Percentiles rank a stretch among this genome's conserved stretches.
phyloP scores from a whole-genome alignment of 1,284 basidiomycete species.

The Coriolopsis trogii region DNA sequence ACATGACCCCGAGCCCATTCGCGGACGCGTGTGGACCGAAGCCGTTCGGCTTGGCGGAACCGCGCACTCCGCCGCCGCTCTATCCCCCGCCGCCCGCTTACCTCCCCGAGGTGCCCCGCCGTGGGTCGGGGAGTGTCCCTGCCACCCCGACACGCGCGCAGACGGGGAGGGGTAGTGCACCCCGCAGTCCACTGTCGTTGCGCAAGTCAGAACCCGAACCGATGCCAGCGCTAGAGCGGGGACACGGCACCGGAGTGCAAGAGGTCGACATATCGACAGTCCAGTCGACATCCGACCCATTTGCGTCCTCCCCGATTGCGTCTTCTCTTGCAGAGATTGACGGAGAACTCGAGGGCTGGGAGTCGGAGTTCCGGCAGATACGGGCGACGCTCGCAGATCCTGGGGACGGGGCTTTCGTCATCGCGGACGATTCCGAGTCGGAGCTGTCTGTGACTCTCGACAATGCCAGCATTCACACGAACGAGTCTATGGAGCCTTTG shows the following conservation, averaged over 20 bases:
- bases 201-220: too few species aligned
- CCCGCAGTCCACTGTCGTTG: background rate
- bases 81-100: constrained; percentile 27
- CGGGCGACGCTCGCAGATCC: background rate
- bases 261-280: too few species aligned
- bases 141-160: constrained; percentile 5
- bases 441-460: constrained; percentile 12
- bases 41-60: too few species aligned
- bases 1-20: background rate
- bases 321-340: constrained; percentile 20
- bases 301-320: constrained; percentile 14
- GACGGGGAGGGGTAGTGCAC: too few species aligned
- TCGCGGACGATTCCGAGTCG: constrained; percentile 13
- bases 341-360: constrained; percentile 14
- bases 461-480: constrained; percentile 13
- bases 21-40: too few species aligned
- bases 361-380: constrained; percentile 1
- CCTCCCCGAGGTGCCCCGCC: constrained; percentile 21
- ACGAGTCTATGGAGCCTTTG: constrained; percentile 6
- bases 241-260: too few species aligned
- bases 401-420: constrained; percentile 15
- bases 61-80: constrained; percentile 26
- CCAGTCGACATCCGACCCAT: too few species aligned
- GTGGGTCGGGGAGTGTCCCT: constrained; percentile 8
- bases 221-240: too few species aligned